These are phyloP conservation scores for Trichoderma erinaceum DNA, from an alignment of 495 filamentous ascomycete species.

Conservation along the genomic window DNA sequence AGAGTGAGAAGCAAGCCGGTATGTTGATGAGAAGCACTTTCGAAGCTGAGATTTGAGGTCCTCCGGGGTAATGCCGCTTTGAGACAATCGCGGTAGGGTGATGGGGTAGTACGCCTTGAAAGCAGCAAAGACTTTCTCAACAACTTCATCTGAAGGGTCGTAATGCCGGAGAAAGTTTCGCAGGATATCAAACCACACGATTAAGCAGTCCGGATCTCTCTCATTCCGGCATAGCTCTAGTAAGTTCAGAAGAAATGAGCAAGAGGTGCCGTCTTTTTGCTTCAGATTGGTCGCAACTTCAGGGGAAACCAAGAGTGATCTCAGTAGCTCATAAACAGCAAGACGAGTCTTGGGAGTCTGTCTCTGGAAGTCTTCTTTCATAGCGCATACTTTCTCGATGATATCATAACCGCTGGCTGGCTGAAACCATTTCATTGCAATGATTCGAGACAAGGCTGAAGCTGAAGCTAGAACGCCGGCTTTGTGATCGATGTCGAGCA, in stretches of 20 bases:
- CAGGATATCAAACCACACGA: constrained; percentile 43
- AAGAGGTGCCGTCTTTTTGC: constrained; percentile 32
- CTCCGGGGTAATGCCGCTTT: constrained; percentile 41
- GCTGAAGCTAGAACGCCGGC: constrained; percentile 43
- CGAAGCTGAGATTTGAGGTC: constrained; percentile 42
- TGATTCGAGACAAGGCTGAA: constrained; percentile 39
- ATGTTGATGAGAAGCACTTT: constrained; percentile 41
- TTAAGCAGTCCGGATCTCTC: constrained; percentile 43
- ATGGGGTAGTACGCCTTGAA: constrained; percentile 51
- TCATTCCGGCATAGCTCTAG: constrained; percentile 41
- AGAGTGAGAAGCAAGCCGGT: constrained; percentile 31
- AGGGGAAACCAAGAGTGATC: constrained; percentile 31
- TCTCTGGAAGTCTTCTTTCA: constrained; percentile 43
- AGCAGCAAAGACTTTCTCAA: constrained; percentile 39
- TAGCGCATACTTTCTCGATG: constrained; percentile 34
- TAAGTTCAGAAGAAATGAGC: constrained; percentile 35
- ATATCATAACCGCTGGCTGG: constrained; percentile 36
- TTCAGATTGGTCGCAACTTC: constrained; percentile 35
- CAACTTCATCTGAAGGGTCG: constrained; percentile 34
- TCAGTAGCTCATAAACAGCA: constrained; percentile 42
- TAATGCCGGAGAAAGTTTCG: constrained; percentile 33
- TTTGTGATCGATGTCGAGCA: constrained; percentile 46
- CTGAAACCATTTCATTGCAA: constrained; percentile 40
- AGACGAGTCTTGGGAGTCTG: constrained; percentile 40
- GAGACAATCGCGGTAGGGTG: constrained; percentile 35